Base-by-base conservation (phyloP, 305 asterid species). In the Plantago rigida region DNA sequence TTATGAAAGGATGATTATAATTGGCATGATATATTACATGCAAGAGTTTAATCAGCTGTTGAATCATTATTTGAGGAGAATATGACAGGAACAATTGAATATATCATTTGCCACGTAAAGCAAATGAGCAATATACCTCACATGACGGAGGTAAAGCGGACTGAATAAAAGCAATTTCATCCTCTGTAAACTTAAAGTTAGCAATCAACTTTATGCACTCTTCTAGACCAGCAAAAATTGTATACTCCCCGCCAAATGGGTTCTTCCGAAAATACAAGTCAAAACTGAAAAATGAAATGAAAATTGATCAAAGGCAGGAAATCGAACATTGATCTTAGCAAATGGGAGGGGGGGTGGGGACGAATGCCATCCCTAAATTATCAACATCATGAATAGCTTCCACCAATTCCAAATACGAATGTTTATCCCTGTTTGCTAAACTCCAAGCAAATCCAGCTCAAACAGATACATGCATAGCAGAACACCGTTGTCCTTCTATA, bases 181-280 rank as follows among this genome's bases (percentile, higher is more conserved):
- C 95, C 64, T 86, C 96, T 15, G 84, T 74, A 62, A 91, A 78
- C 66, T 41, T 79, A 65, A 87, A 91, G 74, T 86, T 87, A 45
- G 98, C 98, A 66, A 91, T 81, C 60, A 91, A 72, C 79, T 67
- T 86, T 65, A 87, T 86, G 77, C 98, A 87, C 83, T 91, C 96
- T 72, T 91, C 98, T 64, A 91, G 78, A 65, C 98, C 98, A 67
- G 95, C 96, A 87, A 87, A 91, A 44, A 87, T 73, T 12, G 98
- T 87, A 64, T 87, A 91, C 75, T 91, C 96, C 54, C 96, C 96
- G 4, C 97, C 96, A 77, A 87, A 91, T 9, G 96, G 97, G 60
- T 84, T 91, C 63, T 55, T 82, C 68, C 98, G 79, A 63, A 81
- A 85, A 61, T 81, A 91, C 77, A 91, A 73, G 71, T 91, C 98